Base-by-base conservation (phyloP, 2,329 filamentous ascomycete species). In the Elsinoe necatrix region DNA sequence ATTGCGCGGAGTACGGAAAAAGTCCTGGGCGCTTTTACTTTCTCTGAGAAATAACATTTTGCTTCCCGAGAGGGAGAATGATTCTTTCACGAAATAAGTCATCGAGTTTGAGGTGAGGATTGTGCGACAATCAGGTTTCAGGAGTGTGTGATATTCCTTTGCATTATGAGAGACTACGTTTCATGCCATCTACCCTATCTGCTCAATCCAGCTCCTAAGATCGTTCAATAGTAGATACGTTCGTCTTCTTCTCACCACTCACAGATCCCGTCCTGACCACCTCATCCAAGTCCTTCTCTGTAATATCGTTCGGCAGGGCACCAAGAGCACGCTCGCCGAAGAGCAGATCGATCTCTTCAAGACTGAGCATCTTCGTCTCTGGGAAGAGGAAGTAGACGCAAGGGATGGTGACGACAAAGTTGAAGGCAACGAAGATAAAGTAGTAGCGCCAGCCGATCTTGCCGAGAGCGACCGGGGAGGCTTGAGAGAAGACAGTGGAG, bases 331-430 rank as follows among this genome's bases (percentile, higher is more conserved):
- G 68, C 42, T 78, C 78, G 0, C 77, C 79, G 64, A 82, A 82
- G 1, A 82, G 68, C 21, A 79, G 62, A 61, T 81, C 79, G 58
- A 83, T 82, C 61, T 82, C 80, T 62, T 84, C 80, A 0, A 83
- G 68, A 2, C 71, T 73, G 34, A 78, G 68, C 8, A 77, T 72
- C 62, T 77, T 79, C 0, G 78, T 80, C 67, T 80, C 77, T 35
- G 71, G 76, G 65, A 82, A 81, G 56, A 78, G 67, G 57, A 79
- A 73, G 60, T 68, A 76, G 56, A 83, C 74, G 0, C 75, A 73
- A 1, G 73, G 73, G 9, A 75, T 64, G 7, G 73, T 75, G 23
- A 75, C 63, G 20, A 65, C 60, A 31, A 75, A 59, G 64, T 77
- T 79, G 61, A 74, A 81, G 7, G 71, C 73, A 41, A 78, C 77